A percentile compares a stretch with the other conserved stretches of the same genome.
phyloP scores from a whole-genome alignment of 139 green algal species.

The Closterium sp. region DNA sequence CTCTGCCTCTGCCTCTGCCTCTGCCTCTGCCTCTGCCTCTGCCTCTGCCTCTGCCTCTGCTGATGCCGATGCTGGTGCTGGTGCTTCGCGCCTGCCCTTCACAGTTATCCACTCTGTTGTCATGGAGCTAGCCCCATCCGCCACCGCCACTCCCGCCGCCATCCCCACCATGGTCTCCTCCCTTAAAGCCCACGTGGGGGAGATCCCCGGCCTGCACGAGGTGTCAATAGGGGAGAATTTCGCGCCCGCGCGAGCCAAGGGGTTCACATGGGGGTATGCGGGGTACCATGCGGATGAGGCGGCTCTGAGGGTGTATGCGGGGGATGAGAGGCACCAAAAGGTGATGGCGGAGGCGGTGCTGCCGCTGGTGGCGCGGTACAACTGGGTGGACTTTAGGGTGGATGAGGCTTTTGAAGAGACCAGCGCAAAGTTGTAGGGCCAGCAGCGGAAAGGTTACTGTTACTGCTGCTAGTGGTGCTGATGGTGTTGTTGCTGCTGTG shows the following conservation, averaged over 20 bases:
- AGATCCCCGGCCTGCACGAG: slow-evolving; percentile 3
- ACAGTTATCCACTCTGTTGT: slow-evolving; percentile 10
- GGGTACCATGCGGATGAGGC: neutral
- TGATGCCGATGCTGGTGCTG: no score
- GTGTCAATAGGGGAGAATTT: slow-evolving; percentile 10
- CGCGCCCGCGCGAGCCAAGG: slow-evolving; percentile 2
- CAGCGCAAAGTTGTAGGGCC: neutral
- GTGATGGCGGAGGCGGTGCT: slow-evolving; percentile 14
- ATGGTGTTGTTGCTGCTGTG: no score
- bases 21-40: neutral
- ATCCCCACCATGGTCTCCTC: slow-evolving; percentile 11
- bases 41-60: no score
- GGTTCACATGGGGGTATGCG: slow-evolving; percentile 24
- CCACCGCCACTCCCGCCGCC: no score
- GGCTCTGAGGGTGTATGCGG: slow-evolving; percentile 12
- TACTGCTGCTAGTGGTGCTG: no score
- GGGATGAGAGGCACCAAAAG: neutral
- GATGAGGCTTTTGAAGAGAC: neutral
- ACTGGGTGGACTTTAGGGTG: slow-evolving; percentile 15
- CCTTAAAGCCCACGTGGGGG: slow-evolving; percentile 8
- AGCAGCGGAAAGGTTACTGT: no score
- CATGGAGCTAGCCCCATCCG: slow-evolving; percentile 1
- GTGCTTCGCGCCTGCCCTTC: neutral
- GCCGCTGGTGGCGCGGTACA: slow-evolving; percentile 3
- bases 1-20: neutral